Evolutionary conservation across 768 basidiomycete genomes (phyloP).

Genomic region (Hypholoma sublateritium): DNA sequence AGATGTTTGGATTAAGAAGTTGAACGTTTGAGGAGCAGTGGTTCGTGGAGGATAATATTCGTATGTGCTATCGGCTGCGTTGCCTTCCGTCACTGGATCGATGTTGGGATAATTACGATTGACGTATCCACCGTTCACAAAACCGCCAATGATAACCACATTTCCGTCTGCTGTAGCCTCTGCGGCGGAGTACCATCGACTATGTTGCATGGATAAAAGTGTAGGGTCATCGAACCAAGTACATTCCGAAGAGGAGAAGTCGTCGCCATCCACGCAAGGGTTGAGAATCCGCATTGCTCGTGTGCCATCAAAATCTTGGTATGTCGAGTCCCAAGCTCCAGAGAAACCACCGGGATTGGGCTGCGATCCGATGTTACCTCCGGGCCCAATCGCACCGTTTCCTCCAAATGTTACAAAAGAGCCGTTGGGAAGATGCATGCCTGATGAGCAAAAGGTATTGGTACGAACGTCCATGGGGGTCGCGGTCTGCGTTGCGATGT

Average conservation of each 20-base stretch:
- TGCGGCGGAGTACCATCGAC: constrained; percentile 78
- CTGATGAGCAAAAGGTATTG: constrained; percentile 81
- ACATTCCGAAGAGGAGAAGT: constrained; percentile 52
- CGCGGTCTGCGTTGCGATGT: constrained; percentile 57
- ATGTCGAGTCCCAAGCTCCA: constrained; percentile 61
- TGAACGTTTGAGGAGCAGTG: constrained; percentile 47
- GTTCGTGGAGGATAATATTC: constrained; percentile 78
- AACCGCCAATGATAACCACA: constrained; percentile 80
- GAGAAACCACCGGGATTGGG: constrained; percentile 43
- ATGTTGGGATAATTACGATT: constrained; percentile 72
- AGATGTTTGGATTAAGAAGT: constrained; percentile 70
- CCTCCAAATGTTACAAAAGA: constrained; percentile 77
- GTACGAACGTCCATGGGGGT: constrained; percentile 70
- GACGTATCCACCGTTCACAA: constrained; percentile 75
- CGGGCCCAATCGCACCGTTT: constrained; percentile 70
- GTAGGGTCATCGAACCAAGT: constrained; percentile 73
- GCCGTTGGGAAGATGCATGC: constrained; percentile 80
- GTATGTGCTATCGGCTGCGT: constrained; percentile 77
- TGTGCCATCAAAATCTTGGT: constrained; percentile 80
- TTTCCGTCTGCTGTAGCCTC: constrained; percentile 77
- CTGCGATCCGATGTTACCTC: constrained; percentile 57
- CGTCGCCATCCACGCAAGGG: constrained; percentile 57
- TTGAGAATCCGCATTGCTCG: constrained; percentile 80
- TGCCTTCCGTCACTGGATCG: constrained; percentile 62
- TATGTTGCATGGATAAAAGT: constrained; percentile 61